These are phyloP conservation scores for Syzygium syzygioides DNA, from an alignment of 441 rosid genomes.

Conservation along the genomic window DNA sequence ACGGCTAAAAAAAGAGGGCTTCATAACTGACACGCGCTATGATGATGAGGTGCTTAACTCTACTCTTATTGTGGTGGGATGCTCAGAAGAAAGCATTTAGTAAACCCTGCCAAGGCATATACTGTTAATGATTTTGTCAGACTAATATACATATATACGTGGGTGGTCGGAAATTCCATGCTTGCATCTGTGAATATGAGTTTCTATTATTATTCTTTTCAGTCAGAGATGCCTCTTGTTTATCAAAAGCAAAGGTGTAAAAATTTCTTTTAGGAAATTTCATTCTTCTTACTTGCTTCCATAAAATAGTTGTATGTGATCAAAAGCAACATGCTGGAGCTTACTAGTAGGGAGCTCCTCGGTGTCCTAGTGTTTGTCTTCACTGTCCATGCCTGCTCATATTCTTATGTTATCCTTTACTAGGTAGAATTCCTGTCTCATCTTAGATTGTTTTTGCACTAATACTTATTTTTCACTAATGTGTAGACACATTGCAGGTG, in stretches of 20 bases:
- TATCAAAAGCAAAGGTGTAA: neutral
- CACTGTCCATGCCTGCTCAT: neutral
- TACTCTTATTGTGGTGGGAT: neutral
- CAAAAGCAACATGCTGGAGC: neutral
- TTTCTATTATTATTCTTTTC: neutral
- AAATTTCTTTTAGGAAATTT: neutral
- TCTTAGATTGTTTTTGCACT: neutral
- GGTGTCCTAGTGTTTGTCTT: neutral
- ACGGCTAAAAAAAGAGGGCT: conserved; percentile 84
- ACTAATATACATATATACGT: neutral
- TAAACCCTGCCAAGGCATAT: neutral
- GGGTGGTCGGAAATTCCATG: neutral
- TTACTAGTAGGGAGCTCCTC: neutral
- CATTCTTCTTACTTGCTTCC: neutral
- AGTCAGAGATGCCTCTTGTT: neutral
- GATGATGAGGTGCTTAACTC: conserved; percentile 76
- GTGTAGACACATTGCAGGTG: conserved; percentile 43
- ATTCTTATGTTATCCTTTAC: neutral
- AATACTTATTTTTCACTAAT: neutral
- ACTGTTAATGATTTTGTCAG: neutral
- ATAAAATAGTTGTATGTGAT: neutral
- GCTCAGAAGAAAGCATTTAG: neutral
- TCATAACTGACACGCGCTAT: conserved; percentile 65
- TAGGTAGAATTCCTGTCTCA: neutral
- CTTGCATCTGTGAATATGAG: neutral